These are phyloP conservation scores for Theobroma cacao DNA, from an alignment of 345 rosid species.

Conservation along the genomic window DNA sequence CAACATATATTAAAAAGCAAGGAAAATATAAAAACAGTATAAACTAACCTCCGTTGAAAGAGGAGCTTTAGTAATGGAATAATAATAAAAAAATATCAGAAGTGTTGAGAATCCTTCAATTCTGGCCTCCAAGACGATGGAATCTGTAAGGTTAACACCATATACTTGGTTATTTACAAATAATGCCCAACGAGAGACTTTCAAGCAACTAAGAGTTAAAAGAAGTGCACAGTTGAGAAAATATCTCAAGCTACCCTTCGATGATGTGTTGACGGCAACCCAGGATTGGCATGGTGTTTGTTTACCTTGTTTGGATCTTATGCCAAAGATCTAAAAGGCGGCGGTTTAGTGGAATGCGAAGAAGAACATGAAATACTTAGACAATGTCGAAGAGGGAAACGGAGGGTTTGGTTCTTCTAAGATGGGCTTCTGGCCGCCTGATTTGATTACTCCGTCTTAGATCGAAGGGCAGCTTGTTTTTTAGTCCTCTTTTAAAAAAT, in stretches of 20 bases:
- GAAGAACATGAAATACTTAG: background rate
- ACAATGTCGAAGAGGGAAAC: slow-evolving; percentile 1
- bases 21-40: background rate
- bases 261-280: slow-evolving; percentile 81
- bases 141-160: slow-evolving; percentile 46
- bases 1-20: background rate
- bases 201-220: background rate
- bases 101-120: slow-evolving; percentile 91
- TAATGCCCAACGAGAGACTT: slow-evolving; percentile 10
- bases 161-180: slow-evolving; percentile 4
- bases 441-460: background rate
- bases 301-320: slow-evolving; percentile 5
- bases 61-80: slow-evolving; percentile 67
- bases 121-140: slow-evolving; percentile 87
- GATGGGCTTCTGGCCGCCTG: background rate
- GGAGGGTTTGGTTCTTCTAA: slow-evolving; percentile 3
- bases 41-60: slow-evolving; percentile 89
- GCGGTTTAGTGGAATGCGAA: background rate
- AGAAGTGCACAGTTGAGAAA: background rate
- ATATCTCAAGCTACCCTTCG: slow-evolving; percentile 68
- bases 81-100: slow-evolving; percentile 95
- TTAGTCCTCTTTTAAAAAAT: too few relatives aligned
- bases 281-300: slow-evolving; percentile 39
- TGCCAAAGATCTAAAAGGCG: background rate
- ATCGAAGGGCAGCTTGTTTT: background rate